Evolutionary conservation across 371 early-diverging fungal species (phyloP), one percentile per base, ranked within the genome.

Genomic region (Thermomucor indicae-seudaticae): DNA sequence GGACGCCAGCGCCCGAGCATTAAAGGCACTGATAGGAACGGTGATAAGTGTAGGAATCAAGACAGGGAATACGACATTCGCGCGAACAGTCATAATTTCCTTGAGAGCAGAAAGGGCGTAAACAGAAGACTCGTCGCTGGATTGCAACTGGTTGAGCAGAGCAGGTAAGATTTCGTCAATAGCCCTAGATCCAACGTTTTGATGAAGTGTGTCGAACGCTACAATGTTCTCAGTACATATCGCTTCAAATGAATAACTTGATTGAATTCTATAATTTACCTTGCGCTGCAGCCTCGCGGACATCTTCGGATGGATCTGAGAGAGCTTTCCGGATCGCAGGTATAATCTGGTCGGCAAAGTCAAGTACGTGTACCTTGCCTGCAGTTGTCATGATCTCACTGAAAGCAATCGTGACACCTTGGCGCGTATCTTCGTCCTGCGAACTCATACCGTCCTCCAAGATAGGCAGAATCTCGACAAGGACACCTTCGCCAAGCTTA

Each of bases 1-100:
- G 2, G 91, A 85, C 2, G 86, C 88, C 50, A 97, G 66, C 1
- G 96, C 95, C 20, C 88, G 88, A 11, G 97, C 97, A 58, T 96
- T 92, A 75, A 94, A 93, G 11, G 81, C 79, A 16, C 86, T 83
- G 49, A 97, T 93, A 19, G 97, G 97, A 17, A 75, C 79, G n/a
- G 85, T 64, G 27, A 92, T 83, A 46, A 97, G 81, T 1, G 92
- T 93, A 41, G 97, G 96, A 50, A 97, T 92, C 43, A 96, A 76
- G 24, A 93, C 92, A 19, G 98, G 98, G 89, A 97, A 92, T 3
- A 97, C 96, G 10, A 93, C 92, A 56, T 89, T 89, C 55, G 93
- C 89, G 12, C 93, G 88, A 17, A 96, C 93, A 29, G 94, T 84
- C 94, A 96, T 96, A 38, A 97, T 88, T 64, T 95, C 94, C 70